These are phyloP conservation scores for Acanthamoeba healyi DNA, from an alignment of 208 protist species.

Conservation along the genomic window DNA sequence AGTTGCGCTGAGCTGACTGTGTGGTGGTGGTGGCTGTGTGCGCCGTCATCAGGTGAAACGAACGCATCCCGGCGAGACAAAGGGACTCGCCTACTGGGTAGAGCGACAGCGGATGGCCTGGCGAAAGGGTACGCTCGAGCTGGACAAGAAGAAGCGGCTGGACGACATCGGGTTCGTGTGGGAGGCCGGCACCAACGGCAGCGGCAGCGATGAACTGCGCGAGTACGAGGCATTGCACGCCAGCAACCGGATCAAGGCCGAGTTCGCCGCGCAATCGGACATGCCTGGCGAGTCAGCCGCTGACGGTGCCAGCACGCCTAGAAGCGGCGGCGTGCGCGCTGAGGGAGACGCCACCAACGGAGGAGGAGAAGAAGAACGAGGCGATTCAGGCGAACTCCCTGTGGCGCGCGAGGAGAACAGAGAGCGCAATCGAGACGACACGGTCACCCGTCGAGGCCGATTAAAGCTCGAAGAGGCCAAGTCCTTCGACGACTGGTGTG, in stretches of 20 bases:
- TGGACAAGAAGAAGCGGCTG: constrained; percentile 49
- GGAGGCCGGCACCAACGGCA: constrained; percentile 7
- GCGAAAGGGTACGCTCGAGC: constrained; percentile 13
- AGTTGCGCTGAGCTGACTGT: too few species aligned
- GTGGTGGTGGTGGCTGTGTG: too few species aligned
- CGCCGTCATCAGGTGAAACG: constrained; percentile 47
- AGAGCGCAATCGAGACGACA: background rate
- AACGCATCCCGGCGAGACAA: constrained; percentile 40
- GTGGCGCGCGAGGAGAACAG: background rate
- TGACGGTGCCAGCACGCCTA: background rate
- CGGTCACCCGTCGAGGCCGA: background rate
- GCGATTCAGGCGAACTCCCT: background rate
- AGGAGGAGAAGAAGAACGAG: background rate
- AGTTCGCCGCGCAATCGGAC: background rate
- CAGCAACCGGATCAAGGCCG: constrained; percentile 3
- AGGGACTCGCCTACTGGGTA: constrained; percentile 34
- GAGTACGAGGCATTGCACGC: background rate
- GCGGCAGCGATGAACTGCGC: background rate
- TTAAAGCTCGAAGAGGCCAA: constrained; percentile 47
- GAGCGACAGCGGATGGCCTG: constrained; percentile 28
- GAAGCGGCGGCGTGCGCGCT: too few species aligned
- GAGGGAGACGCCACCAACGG: background rate
- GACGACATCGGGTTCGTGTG: constrained; percentile 54
- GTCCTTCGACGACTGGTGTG: constrained; percentile 47
- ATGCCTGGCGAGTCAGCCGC: background rate